Evolutionary conservation across 257 asterid genomes (phyloP), one percentile per base, ranked within the genome.

Genomic region (Nicotiana paniculata): DNA sequence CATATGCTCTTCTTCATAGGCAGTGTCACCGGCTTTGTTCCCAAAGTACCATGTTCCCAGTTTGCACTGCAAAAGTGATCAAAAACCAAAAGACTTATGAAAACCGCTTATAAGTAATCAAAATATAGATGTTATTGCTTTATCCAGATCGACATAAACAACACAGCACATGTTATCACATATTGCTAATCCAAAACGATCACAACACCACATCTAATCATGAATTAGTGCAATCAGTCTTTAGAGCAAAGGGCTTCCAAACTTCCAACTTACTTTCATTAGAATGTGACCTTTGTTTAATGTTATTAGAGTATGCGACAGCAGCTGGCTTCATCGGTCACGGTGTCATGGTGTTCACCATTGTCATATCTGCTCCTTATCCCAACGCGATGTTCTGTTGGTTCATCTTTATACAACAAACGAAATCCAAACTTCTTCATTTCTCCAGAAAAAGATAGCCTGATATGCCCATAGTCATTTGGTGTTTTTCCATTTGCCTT

Each of bases 1-100:
- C 98, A 95, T 95, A 82, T 90, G 92, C 2, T 91, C 90, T 74
- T 95, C 97, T 74, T 95, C 97, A 9, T 84, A 90, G 62, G 84
- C 57, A 0, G 85, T 87, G 39, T 89, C 92, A 10, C 84, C 85
- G 87, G 82, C 81, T 83, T 93, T 94, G 91, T 87, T 90, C 87
- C 84, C 90, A 86, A 95, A 90, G 54, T 84, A 87, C 98, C 98
- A 93, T 66, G 77, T 89, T 3, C 99, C 99, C 72, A 95, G 81
- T 86, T 74, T 82, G 30, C 58, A 75, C 97, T 95, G 97, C 82
- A 75, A 83, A 63, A 66, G 0, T 43, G 35, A 32, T 32, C 35
- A 32, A 32, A 32, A 32, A 32, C 35, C 5, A 32, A 2, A 55
- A 26, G 11, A 62, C 35, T 24, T 4, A 8, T 10, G 24, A 24